Evolutionary conservation across 2,329 filamentous ascomycete species (phyloP).

Genomic region (Sclerotinia borealis): DNA sequence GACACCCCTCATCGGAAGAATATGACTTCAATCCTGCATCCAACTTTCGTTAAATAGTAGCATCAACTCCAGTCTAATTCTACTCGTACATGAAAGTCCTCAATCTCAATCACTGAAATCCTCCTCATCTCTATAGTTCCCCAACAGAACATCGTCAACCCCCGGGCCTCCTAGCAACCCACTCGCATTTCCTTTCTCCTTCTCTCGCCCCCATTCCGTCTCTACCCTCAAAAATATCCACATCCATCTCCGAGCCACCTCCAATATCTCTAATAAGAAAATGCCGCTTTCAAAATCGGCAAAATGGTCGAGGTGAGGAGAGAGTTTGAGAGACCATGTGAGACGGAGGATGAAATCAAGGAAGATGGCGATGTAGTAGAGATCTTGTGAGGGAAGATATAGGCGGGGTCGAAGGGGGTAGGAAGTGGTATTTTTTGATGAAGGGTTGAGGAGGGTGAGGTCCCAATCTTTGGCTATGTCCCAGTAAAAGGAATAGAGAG

Average conservation of each 20-base stretch:
- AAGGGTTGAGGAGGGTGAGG: constrained; percentile 65
- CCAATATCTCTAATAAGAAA: constrained; percentile 79
- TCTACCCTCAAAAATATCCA: constrained; percentile 97
- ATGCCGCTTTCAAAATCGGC: constrained; percentile 84
- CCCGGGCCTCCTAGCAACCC: constrained; percentile 43
- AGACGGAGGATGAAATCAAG: constrained; percentile 78
- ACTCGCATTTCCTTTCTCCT: constrained; percentile 32
- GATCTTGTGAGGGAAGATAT: constrained; percentile 60
- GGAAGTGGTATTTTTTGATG: neutral
- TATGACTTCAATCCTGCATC: neutral
- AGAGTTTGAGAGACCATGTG: constrained; percentile 87
- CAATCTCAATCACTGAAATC: constrained; percentile 45
- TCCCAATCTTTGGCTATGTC: constrained; percentile 97
- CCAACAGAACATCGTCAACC: constrained; percentile 67
- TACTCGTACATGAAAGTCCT: neutral
- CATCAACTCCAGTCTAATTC: neutral
- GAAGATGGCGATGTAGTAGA: constrained; percentile 78
- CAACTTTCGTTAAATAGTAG: neutral
- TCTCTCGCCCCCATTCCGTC: constrained; percentile 72
- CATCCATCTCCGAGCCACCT: constrained; percentile 84
- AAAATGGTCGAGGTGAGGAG: constrained; percentile 73
- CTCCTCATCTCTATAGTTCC: constrained; percentile 62
- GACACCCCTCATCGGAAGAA: neutral
- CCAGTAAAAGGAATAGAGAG: constrained; percentile 97
- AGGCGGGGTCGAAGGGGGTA: constrained; percentile 66